Evolutionary conservation across 2,329 filamentous ascomycete species (phyloP).

Genomic region (Raffaelea albimanens): DNA sequence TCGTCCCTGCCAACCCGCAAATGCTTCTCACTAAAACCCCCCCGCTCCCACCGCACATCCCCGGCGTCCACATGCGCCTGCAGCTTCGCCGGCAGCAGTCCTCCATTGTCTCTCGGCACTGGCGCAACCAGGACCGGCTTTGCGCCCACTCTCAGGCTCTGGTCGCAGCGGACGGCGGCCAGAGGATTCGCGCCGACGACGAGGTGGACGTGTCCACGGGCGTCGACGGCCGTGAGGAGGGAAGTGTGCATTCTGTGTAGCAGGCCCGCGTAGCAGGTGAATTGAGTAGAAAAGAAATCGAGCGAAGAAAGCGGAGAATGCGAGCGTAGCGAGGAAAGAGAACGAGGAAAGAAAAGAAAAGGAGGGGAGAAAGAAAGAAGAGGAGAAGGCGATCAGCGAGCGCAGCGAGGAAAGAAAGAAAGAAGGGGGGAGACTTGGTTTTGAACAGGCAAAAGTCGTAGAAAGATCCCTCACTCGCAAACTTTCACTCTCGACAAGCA

Average conservation of each 20-base stretch:
- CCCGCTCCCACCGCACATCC: conserved; percentile 55
- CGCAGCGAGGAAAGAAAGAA: too few relatives aligned
- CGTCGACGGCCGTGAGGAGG: conserved; percentile 65
- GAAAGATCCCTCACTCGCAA: too few relatives aligned
- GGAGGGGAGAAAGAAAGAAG: too few relatives aligned
- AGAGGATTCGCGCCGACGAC: conserved; percentile 80
- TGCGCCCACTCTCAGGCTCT: conserved; percentile 75
- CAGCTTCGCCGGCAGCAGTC: conserved; percentile 46
- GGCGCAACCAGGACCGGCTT: conserved; percentile 70
- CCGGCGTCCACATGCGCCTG: conserved; percentile 57
- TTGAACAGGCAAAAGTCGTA: too few relatives aligned
- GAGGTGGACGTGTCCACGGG: conserved; percentile 64
- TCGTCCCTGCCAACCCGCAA: conserved; percentile 70
- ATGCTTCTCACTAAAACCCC: conserved; percentile 60
- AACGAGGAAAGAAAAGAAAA: too few relatives aligned
- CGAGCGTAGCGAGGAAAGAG: too few relatives aligned
- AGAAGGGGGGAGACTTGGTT: too few relatives aligned
- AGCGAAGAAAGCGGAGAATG: too few relatives aligned
- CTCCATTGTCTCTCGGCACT: conserved; percentile 30
- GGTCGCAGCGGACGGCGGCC: conserved; percentile 72
- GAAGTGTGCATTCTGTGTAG: conserved; percentile 24
- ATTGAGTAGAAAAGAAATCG: neutral
- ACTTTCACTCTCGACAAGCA: too few relatives aligned
- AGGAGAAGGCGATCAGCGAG: too few relatives aligned
- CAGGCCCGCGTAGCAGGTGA: neutral